phyloP scores from a whole-genome alignment of 352 stramenopile species.

The Phytopythium ostracodes region DNA sequence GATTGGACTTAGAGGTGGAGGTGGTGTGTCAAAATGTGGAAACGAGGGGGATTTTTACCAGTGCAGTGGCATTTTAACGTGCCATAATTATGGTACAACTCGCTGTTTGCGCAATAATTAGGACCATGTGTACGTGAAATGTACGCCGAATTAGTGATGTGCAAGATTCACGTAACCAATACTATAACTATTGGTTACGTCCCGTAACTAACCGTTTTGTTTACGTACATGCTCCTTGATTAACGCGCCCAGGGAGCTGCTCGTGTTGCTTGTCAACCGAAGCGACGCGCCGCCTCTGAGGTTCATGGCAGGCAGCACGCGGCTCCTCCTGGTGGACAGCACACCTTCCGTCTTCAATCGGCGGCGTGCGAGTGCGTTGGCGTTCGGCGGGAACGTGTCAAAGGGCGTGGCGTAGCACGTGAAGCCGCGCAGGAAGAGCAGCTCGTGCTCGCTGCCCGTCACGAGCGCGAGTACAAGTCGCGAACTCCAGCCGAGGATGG shows the following conservation, averaged over 20 bases:
- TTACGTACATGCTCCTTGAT: not conserved
- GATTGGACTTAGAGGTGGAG: not conserved
- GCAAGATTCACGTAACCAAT: too few species aligned
- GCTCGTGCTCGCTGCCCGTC: not conserved
- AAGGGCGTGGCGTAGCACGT: slow-evolving; percentile 1
- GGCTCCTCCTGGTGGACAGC: not conserved
- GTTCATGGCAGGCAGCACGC: not conserved
- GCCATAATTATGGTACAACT: too few species aligned
- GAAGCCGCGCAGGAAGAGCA: slow-evolving; percentile 5
- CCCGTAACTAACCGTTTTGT: not conserved
- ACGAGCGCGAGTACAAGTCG: not conserved
- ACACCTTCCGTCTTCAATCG: not conserved
- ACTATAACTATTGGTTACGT: too few species aligned
- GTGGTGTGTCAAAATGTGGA: not conserved
- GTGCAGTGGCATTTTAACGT: too few species aligned
- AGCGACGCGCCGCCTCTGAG: not conserved
- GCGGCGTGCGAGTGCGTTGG: not conserved
- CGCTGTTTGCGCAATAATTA: not conserved
- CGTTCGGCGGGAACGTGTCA: not conserved
- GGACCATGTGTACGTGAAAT: too few species aligned
- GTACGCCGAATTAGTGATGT: too few species aligned
- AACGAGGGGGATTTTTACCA: too few species aligned
- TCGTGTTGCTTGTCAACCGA: not conserved
- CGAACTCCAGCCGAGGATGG: slow-evolving; percentile 1
- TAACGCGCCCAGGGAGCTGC: not conserved